A percentile compares a stretch with the other conserved stretches of the same genome.
These are phyloP conservation scores for Fusarium agapanthi DNA, from an alignment of 2,329 filamentous ascomycete species.

Conservation along the genomic window DNA sequence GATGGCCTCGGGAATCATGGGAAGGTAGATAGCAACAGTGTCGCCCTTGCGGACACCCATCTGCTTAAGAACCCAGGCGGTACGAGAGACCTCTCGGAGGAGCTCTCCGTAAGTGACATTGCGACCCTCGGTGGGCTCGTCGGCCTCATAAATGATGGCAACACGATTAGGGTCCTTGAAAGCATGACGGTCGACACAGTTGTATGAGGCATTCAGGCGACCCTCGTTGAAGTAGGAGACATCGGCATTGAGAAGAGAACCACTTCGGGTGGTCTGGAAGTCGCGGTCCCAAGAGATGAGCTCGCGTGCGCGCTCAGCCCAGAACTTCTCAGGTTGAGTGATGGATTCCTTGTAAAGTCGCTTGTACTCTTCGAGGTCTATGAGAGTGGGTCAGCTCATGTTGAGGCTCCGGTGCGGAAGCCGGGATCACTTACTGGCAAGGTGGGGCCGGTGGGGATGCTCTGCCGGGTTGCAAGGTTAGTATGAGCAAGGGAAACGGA, in stretches of 20 bases:
- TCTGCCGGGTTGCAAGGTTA: conserved; percentile 59
- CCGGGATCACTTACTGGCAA: conserved; percentile 62
- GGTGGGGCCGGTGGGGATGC: conserved; percentile 75
- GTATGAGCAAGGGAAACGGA: conserved; percentile 35
- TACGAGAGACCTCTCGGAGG: conserved; percentile 86
- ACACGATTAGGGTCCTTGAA: conserved; percentile 91
- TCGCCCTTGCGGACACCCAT: conserved; percentile 98
- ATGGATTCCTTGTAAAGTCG: conserved; percentile 84
- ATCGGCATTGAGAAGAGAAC: conserved; percentile 81
- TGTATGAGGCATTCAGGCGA: conserved; percentile 93
- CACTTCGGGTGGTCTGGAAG: conserved; percentile 87
- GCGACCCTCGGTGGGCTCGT: conserved; percentile 87
- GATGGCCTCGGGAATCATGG: conserved; percentile 97
- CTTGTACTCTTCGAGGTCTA: conserved; percentile 73
- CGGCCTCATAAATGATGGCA: conserved; percentile 98
- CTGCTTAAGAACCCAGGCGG: conserved; percentile 88
- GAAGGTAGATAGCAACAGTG: conserved; percentile 95
- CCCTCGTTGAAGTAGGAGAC: conserved; percentile 95
- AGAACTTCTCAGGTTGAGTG: conserved; percentile 87
- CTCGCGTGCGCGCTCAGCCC: conserved; percentile 85
- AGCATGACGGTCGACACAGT: conserved; percentile 97
- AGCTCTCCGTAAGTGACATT: conserved; percentile 94
- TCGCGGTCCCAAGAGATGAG: conserved; percentile 90
- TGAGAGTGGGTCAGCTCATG: conserved; percentile 33
- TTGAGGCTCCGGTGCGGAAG: conserved; percentile 39